Conservation (phyloP, 257 asterid genomes). For the Paulownia fortunei region DNA sequence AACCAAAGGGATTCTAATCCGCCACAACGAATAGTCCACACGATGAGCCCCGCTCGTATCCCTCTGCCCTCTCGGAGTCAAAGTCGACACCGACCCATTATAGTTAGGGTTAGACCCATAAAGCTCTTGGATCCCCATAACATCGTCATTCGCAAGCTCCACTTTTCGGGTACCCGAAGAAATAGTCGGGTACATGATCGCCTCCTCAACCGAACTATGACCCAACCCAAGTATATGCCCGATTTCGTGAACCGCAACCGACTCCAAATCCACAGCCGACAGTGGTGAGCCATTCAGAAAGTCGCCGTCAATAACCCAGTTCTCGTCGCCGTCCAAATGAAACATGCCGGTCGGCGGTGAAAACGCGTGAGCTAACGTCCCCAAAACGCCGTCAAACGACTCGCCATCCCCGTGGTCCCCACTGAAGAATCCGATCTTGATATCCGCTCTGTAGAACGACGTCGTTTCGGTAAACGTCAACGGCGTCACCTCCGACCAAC, state of each 20-base stretch:
- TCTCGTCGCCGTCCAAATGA: constrained; percentile 82
- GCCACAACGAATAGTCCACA: constrained; percentile 16
- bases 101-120: constrained; percentile 85
- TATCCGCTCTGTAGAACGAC: constrained; percentile 53
- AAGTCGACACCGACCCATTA: constrained; percentile 46
- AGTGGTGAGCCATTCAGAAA: constrained; percentile 40
- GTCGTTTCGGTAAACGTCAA: constrained; percentile 58
- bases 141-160: constrained; percentile 65
- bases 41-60: constrained; percentile 48
- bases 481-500: constrained; percentile 87
- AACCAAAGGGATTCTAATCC: neutral
- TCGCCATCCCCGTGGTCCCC: constrained; percentile 93
- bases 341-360: constrained; percentile 78
- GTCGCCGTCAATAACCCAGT: constrained; percentile 76
- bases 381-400: constrained; percentile 85
- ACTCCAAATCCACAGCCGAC: constrained; percentile 82
- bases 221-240: constrained; percentile 94
- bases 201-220: constrained; percentile 72
- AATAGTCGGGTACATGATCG: constrained; percentile 86
- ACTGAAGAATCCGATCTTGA: constrained; percentile 64
- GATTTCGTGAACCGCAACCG: constrained; percentile 93
- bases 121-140: constrained; percentile 65
- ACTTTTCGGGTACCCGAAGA: constrained; percentile 65
- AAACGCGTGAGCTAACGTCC: constrained; percentile 91
- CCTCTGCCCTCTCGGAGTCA: constrained; percentile 43